Evolutionary conservation across 108 stramenopile genomes (phyloP), one percentile per base, ranked within the genome.

Genomic region (Pseudonitzschia multiseries): DNA sequence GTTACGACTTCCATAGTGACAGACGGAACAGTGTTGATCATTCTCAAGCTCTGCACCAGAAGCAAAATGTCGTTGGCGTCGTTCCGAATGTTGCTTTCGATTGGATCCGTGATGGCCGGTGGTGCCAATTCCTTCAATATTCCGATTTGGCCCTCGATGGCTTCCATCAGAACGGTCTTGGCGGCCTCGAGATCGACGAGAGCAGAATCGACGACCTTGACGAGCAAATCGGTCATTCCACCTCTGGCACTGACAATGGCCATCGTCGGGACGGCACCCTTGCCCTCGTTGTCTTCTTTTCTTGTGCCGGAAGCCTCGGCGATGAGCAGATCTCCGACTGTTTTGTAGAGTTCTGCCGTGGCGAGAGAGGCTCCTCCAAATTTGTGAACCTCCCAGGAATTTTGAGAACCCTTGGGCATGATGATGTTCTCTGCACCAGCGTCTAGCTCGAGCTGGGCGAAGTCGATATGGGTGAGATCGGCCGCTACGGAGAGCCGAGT

Each of bases 231-330:
- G 28, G 89, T 90, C 87, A 93, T 96, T 12, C 95, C 95, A 10
- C 84, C 93, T 53, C 89, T 88, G 4, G 95, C 95, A 12, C 88
- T 90, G 1, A 96, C 95, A 21, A 94, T 65, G 36, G 90, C 92
- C 89, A 93, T 91, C 76, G 83, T 88, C 52, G 88, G 88, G 48
- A 84, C 78, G 79, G 83, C 71, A 26, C 83, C 85, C 28, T 33
- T 28, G 31, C 61, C 68, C 15, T 52, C 57, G 31, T 43, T 59
- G 15, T 80, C 63, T 21, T 31, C 36, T 33, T 62, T 62, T 17
- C 61, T 13, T 2, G 54, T 56, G 18, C 84, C 81, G 6, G 63
- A 52, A 20, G 83, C 79, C 69, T 88, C 87, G 9, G 56, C 20
- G 57, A 85, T 70, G 63, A 89, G 84, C 33, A 89, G 70, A 57